These are phyloP conservation scores for Neurospora intermedia DNA, from an alignment of 495 filamentous ascomycete species.

Conservation along the genomic window DNA sequence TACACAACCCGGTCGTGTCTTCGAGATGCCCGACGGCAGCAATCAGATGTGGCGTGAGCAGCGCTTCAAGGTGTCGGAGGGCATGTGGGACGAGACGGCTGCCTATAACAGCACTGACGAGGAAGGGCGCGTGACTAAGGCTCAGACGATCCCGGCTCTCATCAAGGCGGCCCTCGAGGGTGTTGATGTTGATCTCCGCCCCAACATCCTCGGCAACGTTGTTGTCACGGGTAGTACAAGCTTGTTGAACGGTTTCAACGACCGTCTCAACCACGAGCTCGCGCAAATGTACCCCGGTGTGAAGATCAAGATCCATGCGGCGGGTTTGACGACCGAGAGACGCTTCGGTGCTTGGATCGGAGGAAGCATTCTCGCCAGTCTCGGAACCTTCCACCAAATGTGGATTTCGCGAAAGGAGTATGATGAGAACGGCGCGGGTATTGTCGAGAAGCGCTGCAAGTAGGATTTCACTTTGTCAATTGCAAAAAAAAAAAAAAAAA, in stretches of 20 bases:
- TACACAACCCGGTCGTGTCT: conserved; percentile 61
- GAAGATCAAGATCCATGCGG: conserved; percentile 71
- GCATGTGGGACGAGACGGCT: conserved; percentile 74
- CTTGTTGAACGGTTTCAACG: conserved; percentile 79
- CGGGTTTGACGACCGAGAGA: conserved; percentile 75
- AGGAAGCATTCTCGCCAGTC: conserved; percentile 86
- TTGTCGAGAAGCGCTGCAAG: conserved; percentile 73
- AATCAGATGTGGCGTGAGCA: conserved; percentile 89
- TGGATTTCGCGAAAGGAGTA: conserved; percentile 89
- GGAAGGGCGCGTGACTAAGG: conserved; percentile 38
- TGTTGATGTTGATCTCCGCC: conserved; percentile 83
- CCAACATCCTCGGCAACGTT: conserved; percentile 73
- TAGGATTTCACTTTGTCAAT: conserved; percentile 20
- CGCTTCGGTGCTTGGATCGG: conserved; percentile 92
- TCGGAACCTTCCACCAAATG: conserved; percentile 99
- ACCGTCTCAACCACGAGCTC: conserved; percentile 77
- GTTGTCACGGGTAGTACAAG: conserved; percentile 83
- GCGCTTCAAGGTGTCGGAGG: conserved; percentile 74
- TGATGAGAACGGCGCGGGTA: conserved; percentile 58
- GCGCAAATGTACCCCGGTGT: conserved; percentile 66
- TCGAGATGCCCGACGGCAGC: conserved; percentile 88
- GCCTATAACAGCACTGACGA: conserved; percentile 31
- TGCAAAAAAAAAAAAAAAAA: background rate
- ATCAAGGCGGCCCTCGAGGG: conserved; percentile 65
- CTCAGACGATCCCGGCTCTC: conserved; percentile 67